phyloP scores from a whole-genome alignment of 108 stramenopile species.

The Skeletonema marinoi region DNA sequence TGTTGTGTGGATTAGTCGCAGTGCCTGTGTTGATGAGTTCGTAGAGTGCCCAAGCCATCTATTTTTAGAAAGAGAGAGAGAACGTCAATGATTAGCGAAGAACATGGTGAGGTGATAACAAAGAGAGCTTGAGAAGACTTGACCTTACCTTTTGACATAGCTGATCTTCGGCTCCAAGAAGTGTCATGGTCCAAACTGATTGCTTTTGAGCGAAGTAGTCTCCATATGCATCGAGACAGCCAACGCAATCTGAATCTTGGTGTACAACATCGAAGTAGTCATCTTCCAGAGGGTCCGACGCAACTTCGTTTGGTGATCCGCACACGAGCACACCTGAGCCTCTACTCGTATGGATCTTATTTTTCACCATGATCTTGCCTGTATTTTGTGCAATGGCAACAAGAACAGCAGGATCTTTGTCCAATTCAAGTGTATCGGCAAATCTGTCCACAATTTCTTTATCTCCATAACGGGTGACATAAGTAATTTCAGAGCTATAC shows the following conservation, averaged over 20 bases:
- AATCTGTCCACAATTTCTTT: constrained; percentile 44
- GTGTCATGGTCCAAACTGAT: constrained; percentile 41
- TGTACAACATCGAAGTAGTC: constrained; percentile 40
- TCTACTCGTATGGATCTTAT: constrained; percentile 21
- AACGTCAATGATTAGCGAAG: background rate
- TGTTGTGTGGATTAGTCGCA: constrained; percentile 41
- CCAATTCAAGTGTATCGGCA: constrained; percentile 15
- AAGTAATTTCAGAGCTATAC: background rate
- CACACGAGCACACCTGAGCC: constrained; percentile 41
- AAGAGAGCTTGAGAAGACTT: background rate
- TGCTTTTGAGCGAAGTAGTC: constrained; percentile 45
- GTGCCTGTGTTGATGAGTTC: constrained; percentile 60
- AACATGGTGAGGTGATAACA: background rate
- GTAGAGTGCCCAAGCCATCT: constrained; percentile 77
- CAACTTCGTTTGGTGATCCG: constrained; percentile 60
- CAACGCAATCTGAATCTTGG: constrained; percentile 40
- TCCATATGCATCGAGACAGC: constrained; percentile 37
- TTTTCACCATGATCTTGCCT: constrained; percentile 23
- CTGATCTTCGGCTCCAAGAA: constrained; percentile 44
- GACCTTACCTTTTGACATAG: background rate
- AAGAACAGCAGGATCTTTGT: constrained; percentile 21
- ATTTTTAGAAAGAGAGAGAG: constrained; percentile 25
- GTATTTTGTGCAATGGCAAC: constrained; percentile 16
- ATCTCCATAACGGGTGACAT: constrained; percentile 39
- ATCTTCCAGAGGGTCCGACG: constrained; percentile 41